A percentile compares a stretch with the other conserved stretches of the same genome.
Evolutionary conservation across 2,329 filamentous ascomycete species (phyloP).

Genomic region (Dendryphion nanum): DNA sequence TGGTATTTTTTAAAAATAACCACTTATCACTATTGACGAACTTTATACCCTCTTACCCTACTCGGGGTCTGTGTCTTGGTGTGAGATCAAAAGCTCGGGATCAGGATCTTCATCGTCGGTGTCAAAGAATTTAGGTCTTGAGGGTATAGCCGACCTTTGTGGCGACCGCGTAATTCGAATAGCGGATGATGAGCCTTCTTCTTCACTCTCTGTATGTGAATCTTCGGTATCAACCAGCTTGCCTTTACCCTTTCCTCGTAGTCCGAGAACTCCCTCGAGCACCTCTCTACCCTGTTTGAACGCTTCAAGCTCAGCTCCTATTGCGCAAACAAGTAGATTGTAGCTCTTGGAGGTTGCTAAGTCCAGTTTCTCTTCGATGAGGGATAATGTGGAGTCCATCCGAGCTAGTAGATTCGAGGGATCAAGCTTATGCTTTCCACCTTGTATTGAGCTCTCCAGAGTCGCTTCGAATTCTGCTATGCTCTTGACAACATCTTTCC

Average conservation of each 20-base stretch:
- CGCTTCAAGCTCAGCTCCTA: slow-evolving; percentile 71
- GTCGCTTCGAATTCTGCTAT: slow-evolving; percentile 65
- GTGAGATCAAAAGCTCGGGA: slow-evolving; percentile 50
- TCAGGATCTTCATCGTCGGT: slow-evolving; percentile 47
- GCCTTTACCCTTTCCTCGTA: slow-evolving; percentile 26
- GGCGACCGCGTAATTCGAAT: slow-evolving; percentile 29
- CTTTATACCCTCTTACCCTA: too few relatives aligned
- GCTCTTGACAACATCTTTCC: slow-evolving; percentile 60
- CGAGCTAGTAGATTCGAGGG: slow-evolving; percentile 30
- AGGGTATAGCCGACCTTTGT: slow-evolving; percentile 26
- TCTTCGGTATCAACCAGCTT: slow-evolving; percentile 20
- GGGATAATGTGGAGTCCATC: slow-evolving; percentile 57
- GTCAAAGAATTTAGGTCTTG: slow-evolving; percentile 32
- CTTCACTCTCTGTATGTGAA: slow-evolving; percentile 10
- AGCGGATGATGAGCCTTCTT: slow-evolving; percentile 30
- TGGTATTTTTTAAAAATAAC: too few relatives aligned
- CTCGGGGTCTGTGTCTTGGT: slow-evolving; percentile 43
- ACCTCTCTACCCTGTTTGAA: slow-evolving; percentile 61
- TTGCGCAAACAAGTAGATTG: slow-evolving; percentile 73
- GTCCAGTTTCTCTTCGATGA: slow-evolving; percentile 55
- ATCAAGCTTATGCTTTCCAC: slow-evolving; percentile 13
- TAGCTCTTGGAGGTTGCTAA: slow-evolving; percentile 63
- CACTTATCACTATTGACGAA: too few relatives aligned
- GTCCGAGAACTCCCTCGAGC: slow-evolving; percentile 44
- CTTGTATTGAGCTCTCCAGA: slow-evolving; percentile 56